A percentile compares a stretch with the other conserved stretches of the same genome.
phyloP scores from a whole-genome alignment of 2,329 filamentous ascomycete species.

The Blumeria graminis region DNA sequence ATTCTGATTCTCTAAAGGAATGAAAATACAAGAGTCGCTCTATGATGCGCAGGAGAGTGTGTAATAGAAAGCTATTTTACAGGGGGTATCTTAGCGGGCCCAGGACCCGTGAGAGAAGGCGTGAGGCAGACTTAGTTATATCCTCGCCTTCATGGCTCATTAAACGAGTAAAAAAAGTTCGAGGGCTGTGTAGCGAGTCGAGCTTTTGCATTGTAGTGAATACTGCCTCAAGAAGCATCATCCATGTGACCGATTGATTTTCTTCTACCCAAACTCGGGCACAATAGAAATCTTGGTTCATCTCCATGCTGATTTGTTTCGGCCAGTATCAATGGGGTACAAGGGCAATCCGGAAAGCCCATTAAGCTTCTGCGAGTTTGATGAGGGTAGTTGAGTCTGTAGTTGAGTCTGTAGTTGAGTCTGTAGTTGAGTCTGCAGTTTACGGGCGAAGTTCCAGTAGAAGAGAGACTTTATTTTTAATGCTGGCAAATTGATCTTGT shows the following conservation, averaged over 20 bases:
- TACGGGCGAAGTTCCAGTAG: background rate
- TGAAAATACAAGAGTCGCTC: no score
- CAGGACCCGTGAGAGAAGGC: no score
- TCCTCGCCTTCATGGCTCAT: background rate
- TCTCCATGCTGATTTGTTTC: background rate
- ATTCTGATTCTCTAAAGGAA: no score
- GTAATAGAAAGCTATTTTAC: no score
- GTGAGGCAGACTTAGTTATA: no score
- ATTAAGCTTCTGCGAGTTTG: background rate
- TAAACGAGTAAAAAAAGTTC: background rate
- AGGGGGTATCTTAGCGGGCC: no score
- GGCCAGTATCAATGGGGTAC: background rate
- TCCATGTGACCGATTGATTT: background rate
- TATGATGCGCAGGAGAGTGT: no score
- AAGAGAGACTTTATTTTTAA: background rate
- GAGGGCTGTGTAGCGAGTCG: background rate
- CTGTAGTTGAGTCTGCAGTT: background rate
- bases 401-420: no score
- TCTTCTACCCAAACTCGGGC: background rate
- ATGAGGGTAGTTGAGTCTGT: background rate
- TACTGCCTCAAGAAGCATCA: background rate
- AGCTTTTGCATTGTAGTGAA: background rate
- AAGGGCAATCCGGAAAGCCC: background rate
- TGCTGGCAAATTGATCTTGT: background rate
- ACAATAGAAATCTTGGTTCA: background rate